phyloP scores from a whole-genome alignment of 305 asterid genomes.

The Fraxinus velutina region DNA sequence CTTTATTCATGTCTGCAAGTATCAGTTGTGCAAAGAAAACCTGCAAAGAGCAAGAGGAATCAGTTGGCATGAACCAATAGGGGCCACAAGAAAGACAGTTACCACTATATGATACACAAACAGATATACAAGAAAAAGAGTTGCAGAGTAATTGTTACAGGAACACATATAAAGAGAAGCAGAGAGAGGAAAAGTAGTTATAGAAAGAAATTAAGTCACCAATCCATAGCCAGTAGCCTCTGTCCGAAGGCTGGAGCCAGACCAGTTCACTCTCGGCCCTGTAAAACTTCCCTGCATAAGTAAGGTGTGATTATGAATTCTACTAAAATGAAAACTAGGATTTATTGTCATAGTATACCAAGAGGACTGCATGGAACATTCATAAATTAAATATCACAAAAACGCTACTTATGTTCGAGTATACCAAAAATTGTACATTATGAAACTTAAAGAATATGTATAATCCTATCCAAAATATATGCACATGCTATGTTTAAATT shows the following conservation, averaged over 20 bases:
- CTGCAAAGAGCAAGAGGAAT: constrained; percentile 42
- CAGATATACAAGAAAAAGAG: no score
- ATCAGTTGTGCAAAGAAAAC: constrained; percentile 94
- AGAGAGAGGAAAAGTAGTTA: not conserved
- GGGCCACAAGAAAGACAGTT: constrained; percentile 2
- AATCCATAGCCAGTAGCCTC: constrained; percentile 99
- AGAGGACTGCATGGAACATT: constrained; percentile 8
- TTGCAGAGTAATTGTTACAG: not conserved
- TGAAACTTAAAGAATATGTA: not conserved
- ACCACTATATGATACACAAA: not conserved
- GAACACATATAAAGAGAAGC: not conserved
- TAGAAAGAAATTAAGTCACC: constrained; percentile 42
- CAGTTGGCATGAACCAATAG: constrained; percentile 20
- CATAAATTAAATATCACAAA: constrained; percentile 6
- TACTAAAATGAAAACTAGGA: constrained; percentile 7
- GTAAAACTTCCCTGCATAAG: constrained; percentile 89
- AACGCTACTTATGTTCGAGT: not conserved
- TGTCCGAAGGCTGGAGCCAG: constrained; percentile 93
- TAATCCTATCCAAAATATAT: not conserved
- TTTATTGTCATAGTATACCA: not conserved
- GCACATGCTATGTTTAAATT: not conserved
- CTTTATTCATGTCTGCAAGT: constrained; percentile 98
- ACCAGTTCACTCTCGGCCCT: constrained; percentile 95
- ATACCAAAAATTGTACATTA: not conserved
- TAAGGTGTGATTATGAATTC: constrained; percentile 15